Evolutionary conservation across 129 eudicot genomes (phyloP), one percentile per base, ranked within the genome.

Genomic region (Silybum marianum): DNA sequence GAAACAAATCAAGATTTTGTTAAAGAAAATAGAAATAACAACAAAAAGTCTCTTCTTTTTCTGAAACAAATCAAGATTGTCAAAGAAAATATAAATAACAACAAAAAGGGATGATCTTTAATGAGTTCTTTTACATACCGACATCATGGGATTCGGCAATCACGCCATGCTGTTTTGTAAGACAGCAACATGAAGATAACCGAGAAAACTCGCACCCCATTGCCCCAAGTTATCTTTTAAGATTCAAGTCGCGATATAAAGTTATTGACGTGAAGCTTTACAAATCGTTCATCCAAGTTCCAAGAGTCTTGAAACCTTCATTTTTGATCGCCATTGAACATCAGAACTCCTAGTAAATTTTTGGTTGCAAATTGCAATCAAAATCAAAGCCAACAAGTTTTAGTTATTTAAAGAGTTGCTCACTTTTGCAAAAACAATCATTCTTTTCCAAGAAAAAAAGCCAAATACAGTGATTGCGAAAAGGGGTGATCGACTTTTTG

Each of bases 151-250:
- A 69, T 81, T 90, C 87, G 4, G 83, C 88, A 28, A 86, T 77
- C n/a, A 78, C 78, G 39, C 88, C 90, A 86, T 73, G 84, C 38
- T 81, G 85, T 82, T 84, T 86, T 3, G 91, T 86, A 80, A 28
- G 82, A 70, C 88, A 80, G 82, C 97, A 90, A 76, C 93, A 90
- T 10, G 83, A 78, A 79, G 82, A 34, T 69, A 90, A 80, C 73
- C 85, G 89, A 80, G 97, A 90, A 79, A 85, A 88, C 44, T 71
- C 85, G 63, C 97, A 85, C 13, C 97, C 97, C 95, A 90, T 92
- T 81, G 78, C 42, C 14, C 42, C 14, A 58, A 40, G 28, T 16
- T 25, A 34, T 63, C 76, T 71, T 71, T 77, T 42, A 78, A 78
- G 74, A 78, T 73, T 39, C 84, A 28, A 51, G 23, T 1, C 38